Percentiles rank a stretch among this genome's conserved stretches.
These are phyloP conservation scores for Colletotrichum sp. DNA, from an alignment of 2,329 filamentous ascomycete species.

Conservation along the genomic window DNA sequence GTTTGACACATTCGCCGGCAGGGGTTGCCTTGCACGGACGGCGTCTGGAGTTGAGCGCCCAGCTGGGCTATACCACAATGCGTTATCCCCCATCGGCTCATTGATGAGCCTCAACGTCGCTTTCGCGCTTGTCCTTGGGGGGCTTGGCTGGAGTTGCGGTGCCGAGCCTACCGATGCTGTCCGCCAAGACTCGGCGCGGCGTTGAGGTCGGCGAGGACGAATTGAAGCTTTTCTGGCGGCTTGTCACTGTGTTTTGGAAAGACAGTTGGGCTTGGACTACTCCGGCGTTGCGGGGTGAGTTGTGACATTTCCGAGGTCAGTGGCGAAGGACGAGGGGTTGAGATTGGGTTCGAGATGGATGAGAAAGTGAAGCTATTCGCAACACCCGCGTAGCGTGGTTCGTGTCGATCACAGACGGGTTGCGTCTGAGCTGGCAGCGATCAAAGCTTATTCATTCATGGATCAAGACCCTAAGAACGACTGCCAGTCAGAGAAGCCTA, in stretches of 20 bases:
- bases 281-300: too few relatives aligned
- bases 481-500: too few relatives aligned
- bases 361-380: too few relatives aligned
- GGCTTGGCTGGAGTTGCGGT: background rate
- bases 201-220: background rate
- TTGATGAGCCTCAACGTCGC: background rate
- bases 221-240: background rate
- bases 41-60: background rate
- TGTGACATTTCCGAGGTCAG: too few relatives aligned
- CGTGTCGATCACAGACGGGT: too few relatives aligned
- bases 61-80: background rate
- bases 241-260: too few relatives aligned
- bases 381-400: rapidly evolving
- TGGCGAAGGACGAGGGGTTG: too few relatives aligned
- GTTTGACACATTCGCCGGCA: constrained; percentile 1
- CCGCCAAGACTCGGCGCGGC: background rate
- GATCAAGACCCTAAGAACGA: rapidly evolving
- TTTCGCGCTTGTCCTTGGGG: background rate
- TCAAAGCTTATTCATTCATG: too few relatives aligned
- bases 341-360: rapidly evolving
- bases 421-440: too few relatives aligned
- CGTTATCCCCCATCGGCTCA: background rate
- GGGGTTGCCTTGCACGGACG: background rate
- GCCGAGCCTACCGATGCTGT: background rate
- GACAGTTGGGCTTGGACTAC: too few relatives aligned